phyloP scores from a whole-genome alignment of 768 basidiomycete genomes.

The Galerina sulciceps region DNA sequence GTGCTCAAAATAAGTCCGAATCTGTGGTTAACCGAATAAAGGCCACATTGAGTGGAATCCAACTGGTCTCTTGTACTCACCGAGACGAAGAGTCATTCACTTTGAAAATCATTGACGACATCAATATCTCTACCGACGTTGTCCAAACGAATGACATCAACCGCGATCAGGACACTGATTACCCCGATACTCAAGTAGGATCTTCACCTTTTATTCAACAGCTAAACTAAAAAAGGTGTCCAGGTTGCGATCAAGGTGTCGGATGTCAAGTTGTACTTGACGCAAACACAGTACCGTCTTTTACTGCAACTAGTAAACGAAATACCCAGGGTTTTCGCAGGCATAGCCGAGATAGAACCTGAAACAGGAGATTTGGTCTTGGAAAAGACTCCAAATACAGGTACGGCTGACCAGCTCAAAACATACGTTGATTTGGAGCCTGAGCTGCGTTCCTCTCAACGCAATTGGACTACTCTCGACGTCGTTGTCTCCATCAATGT shows the following conservation, averaged over 20 bases:
- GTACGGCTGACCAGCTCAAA: conserved; percentile 8
- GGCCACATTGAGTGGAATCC: conserved; percentile 84
- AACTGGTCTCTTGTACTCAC: conserved; percentile 73
- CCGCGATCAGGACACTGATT: conserved; percentile 48
- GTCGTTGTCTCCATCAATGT: conserved; percentile 70
- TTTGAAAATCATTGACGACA: conserved; percentile 92
- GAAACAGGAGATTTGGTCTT: conserved; percentile 25
- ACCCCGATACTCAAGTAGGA: conserved; percentile 79
- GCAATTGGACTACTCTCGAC: conserved; percentile 70
- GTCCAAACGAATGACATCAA: conserved; percentile 64
- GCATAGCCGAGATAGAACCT: conserved; percentile 43
- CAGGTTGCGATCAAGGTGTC: conserved; percentile 79
- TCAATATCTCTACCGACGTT: conserved; percentile 72
- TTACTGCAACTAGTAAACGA: conserved; percentile 69
- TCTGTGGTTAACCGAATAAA: conserved; percentile 58
- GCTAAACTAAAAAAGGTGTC: neutral
- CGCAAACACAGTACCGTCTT: conserved; percentile 80
- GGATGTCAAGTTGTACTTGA: conserved; percentile 83
- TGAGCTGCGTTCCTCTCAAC: conserved; percentile 50
- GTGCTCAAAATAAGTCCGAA: conserved; percentile 77
- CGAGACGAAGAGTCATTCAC: conserved; percentile 49
- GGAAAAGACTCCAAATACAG: conserved; percentile 5
- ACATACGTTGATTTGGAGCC: conserved; percentile 54
- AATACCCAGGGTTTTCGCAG: conserved; percentile 67
- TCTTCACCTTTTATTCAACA: neutral